These are phyloP conservation scores for Fusarium oxysporum DNA, from an alignment of 2,329 filamentous ascomycete species.

Conservation along the genomic window DNA sequence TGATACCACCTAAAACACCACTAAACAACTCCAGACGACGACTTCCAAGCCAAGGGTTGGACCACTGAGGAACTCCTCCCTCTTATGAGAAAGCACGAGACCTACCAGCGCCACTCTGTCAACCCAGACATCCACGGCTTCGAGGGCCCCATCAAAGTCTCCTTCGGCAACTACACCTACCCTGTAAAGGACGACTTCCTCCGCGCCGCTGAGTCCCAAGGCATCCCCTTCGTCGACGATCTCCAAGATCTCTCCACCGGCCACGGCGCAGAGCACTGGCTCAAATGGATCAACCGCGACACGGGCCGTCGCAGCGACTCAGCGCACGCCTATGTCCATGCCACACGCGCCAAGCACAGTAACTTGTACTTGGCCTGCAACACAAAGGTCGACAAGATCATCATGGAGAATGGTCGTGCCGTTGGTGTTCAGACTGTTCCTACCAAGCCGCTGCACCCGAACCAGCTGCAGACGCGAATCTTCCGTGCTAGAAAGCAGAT, in stretches of 20 bases:
- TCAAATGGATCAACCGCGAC: slow-evolving; percentile 84
- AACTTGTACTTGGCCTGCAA: slow-evolving; percentile 80
- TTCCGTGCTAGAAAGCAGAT: slow-evolving; percentile 80
- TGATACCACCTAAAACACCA: too few relatives aligned
- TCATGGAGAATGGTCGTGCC: slow-evolving; percentile 77
- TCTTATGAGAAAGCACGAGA: slow-evolving; percentile 84
- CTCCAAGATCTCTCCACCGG: slow-evolving; percentile 77
- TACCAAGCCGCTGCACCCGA: slow-evolving; percentile 74
- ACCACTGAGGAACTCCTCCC: slow-evolving; percentile 79
- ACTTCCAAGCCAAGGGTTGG: slow-evolving; percentile 85
- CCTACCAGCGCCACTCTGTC: slow-evolving; percentile 74
- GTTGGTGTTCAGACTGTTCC: slow-evolving; percentile 77
- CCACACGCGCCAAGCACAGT: slow-evolving; percentile 74
- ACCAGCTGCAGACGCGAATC: slow-evolving; percentile 61
- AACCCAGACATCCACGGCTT: slow-evolving; percentile 79
- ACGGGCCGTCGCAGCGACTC: slow-evolving; percentile 74
- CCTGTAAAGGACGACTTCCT: slow-evolving; percentile 87
- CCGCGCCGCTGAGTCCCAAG: slow-evolving; percentile 77
- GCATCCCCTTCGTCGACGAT: slow-evolving; percentile 79
- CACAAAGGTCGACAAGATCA: slow-evolving; percentile 82
- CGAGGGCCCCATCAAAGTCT: slow-evolving; percentile 85
- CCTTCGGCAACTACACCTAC: slow-evolving; percentile 84
- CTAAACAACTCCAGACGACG: slow-evolving; percentile 58
- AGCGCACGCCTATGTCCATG: slow-evolving; percentile 82
- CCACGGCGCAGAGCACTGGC: slow-evolving; percentile 82